Percentiles rank a stretch among this genome's conserved stretches.
Evolutionary conservation across 1,284 basidiomycete genomes (phyloP).

Genomic region (Agaricales sp.): DNA sequence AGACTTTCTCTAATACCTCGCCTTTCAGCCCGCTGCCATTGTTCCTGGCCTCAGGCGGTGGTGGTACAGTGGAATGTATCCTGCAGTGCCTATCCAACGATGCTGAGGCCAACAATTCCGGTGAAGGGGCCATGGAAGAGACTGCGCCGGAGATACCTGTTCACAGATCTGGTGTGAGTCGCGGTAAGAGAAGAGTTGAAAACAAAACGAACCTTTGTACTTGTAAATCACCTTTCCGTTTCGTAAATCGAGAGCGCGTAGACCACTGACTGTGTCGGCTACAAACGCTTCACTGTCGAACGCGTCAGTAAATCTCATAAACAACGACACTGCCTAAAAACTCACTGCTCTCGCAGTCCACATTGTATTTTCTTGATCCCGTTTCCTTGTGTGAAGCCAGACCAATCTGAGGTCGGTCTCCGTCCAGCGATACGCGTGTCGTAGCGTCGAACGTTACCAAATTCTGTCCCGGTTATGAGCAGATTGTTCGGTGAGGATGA

Average conservation of each 20-base stretch:
- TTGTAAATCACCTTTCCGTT: conserved; percentile 64
- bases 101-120: conserved; percentile 43
- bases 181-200: conserved; percentile 4
- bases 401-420: neutral
- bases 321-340: neutral
- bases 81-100: conserved; percentile 64
- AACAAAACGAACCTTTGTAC: conserved; percentile 47
- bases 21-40: conserved; percentile 55
- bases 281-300: conserved; percentile 62
- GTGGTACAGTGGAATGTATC: conserved; percentile 58
- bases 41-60: conserved; percentile 33
- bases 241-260: conserved; percentile 67
- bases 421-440: conserved; percentile 49
- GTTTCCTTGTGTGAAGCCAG: neutral
- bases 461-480: conserved; percentile 65
- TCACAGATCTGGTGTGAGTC: neutral
- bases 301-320: conserved; percentile 4
- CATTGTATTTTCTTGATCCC: neutral
- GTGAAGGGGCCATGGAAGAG: conserved; percentile 48
- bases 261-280: conserved; percentile 59
- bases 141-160: conserved; percentile 62
- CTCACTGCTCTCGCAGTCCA: neutral
- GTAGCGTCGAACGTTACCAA: conserved; percentile 71
- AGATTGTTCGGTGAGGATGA: conserved; percentile 28
- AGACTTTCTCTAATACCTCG: conserved; percentile 55